phyloP scores from a whole-genome alignment of 2,329 filamentous ascomycete genomes.

The Penicillium sp. region DNA sequence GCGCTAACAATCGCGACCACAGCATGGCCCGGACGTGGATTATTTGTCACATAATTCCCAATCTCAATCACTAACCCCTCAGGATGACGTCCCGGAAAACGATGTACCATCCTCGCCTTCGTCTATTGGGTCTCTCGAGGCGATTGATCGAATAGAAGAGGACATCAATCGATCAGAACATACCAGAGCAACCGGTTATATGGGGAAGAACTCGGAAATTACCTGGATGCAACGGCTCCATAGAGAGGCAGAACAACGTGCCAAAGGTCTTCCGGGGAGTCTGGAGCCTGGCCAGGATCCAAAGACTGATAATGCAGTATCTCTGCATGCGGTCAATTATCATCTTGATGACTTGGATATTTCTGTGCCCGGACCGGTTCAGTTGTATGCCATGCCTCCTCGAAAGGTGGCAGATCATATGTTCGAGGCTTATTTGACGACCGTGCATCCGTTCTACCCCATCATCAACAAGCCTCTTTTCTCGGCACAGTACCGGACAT shows the following conservation, averaged over 20 bases:
- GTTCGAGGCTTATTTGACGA: constrained; percentile 42
- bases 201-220: constrained; percentile 47
- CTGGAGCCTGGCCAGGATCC: constrained; percentile 23
- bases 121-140: constrained; percentile 43
- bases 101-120: constrained; percentile 30
- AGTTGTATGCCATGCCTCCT: constrained; percentile 42
- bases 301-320: constrained; percentile 30
- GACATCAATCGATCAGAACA: constrained; percentile 40
- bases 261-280: constrained; percentile 25
- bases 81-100: constrained; percentile 25
- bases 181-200: constrained; percentile 40
- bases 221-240: constrained; percentile 46
- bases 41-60: constrained; percentile 20
- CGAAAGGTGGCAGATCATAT: constrained; percentile 40
- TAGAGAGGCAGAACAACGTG: constrained; percentile 36
- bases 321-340: constrained; percentile 37
- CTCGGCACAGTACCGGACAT: constrained; percentile 38
- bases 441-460: constrained; percentile 44
- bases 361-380: constrained; percentile 38
- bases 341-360: constrained; percentile 46
- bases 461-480: constrained; percentile 44
- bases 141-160: constrained; percentile 45
- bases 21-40: constrained; percentile 26
- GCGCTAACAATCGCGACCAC: constrained; percentile 1
- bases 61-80: constrained; percentile 30